Conservation (phyloP, 2,329 filamentous ascomycete species). For the Neofusicoccum umdonicola region DNA sequence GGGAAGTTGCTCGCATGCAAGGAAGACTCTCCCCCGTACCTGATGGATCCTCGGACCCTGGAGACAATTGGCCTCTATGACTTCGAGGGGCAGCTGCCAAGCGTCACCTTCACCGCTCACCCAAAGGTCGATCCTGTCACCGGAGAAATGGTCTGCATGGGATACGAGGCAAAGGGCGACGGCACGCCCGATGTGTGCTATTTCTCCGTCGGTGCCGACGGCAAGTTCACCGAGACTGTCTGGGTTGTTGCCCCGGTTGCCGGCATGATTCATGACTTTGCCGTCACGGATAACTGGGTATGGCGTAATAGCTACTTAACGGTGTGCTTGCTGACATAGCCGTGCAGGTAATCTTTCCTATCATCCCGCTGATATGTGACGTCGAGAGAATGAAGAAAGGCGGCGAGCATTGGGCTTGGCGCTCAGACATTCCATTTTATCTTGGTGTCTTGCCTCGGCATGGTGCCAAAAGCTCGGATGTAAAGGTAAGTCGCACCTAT, state of each 20-base stretch:
- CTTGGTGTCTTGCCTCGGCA: slow-evolving; percentile 27
- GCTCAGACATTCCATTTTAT: slow-evolving; percentile 31
- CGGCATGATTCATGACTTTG: slow-evolving; percentile 45
- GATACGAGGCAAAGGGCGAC: slow-evolving; percentile 41
- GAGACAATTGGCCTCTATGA: neutral
- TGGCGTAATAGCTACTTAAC: too few relatives aligned
- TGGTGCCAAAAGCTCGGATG: slow-evolving; percentile 18
- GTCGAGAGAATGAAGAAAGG: slow-evolving; percentile 40
- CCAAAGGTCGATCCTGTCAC: slow-evolving; percentile 23
- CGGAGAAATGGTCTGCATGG: slow-evolving; percentile 21
- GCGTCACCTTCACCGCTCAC: slow-evolving; percentile 23
- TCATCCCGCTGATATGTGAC: slow-evolving; percentile 36
- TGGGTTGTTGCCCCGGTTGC: slow-evolving; percentile 38
- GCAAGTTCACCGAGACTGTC: slow-evolving; percentile 30
- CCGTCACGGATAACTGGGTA: slow-evolving; percentile 40
- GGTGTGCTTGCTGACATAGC: neutral
- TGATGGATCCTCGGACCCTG: slow-evolving; percentile 20
- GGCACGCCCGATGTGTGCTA: slow-evolving; percentile 41
- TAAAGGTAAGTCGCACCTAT: neutral
- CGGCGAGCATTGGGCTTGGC: slow-evolving; percentile 43
- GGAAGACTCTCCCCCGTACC: slow-evolving; percentile 22
- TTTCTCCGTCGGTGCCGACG: slow-evolving; percentile 30
- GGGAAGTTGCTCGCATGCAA: slow-evolving; percentile 21
- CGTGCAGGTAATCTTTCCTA: slow-evolving; percentile 35
- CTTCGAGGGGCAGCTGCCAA: slow-evolving; percentile 20